Conservation (phyloP, 2,329 filamentous ascomycete species). For the Hypoxylon sp. region DNA sequence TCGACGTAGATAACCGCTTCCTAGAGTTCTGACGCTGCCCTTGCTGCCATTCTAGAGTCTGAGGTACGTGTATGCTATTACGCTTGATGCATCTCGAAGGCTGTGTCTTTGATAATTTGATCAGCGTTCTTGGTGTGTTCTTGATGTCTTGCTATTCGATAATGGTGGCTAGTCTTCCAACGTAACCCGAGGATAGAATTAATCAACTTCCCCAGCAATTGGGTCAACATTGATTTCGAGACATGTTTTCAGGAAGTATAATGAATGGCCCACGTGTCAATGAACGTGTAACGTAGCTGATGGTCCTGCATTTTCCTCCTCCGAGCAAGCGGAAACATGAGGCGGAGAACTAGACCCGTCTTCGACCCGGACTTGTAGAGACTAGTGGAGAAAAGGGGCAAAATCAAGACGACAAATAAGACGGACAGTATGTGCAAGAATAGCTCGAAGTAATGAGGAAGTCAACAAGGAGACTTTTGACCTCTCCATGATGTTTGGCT, state of each 20-base stretch:
- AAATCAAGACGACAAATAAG: neutral
- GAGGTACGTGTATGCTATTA: neutral
- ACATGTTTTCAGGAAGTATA: neutral
- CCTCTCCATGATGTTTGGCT: neutral
- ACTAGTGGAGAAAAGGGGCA: constrained; percentile 10
- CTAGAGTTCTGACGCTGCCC: neutral
- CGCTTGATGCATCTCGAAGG: neutral
- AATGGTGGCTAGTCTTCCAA: neutral
- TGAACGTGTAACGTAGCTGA: neutral
- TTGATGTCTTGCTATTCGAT: neutral
- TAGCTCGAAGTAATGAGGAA: neutral
- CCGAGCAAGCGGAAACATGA: neutral
- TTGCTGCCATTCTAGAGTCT: neutral
- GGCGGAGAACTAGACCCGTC: neutral
- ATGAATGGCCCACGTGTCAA: neutral
- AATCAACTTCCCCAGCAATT: neutral
- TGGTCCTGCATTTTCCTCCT: neutral
- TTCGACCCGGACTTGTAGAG: neutral
- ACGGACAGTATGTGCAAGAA: neutral
- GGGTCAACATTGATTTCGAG: neutral
- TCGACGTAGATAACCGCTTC: neutral
- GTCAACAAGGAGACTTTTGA: neutral
- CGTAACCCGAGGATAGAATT: neutral
- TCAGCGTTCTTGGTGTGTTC: neutral
- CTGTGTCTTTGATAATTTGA: neutral